Evolutionary conservation across 1,284 basidiomycete species (phyloP), one percentile per base, ranked within the genome.

Genomic region (Peniophora sp.): DNA sequence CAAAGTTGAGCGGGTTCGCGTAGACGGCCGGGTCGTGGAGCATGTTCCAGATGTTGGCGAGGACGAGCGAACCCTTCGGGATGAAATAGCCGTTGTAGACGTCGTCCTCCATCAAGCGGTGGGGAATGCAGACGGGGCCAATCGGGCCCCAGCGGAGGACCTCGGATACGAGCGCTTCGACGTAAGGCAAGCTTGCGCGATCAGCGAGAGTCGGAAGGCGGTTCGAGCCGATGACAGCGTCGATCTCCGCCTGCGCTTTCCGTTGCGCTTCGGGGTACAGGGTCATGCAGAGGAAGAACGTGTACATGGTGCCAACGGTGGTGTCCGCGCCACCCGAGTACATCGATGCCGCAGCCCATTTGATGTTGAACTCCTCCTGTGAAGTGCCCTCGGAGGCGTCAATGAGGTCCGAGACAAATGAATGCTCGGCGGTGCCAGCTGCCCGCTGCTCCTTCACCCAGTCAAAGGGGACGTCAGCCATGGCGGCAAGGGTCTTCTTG

Each of bases 221-320:
- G 20, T 60, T 58, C 14, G 37, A 17, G 23, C 63, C 61, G 32
- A 67, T 53, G 20, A 63, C 57, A 3, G 52, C 48, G 51, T 64
- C 64, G 42, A 68, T 55, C 48, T 68, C 65, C 10, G 52, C 58
- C 48, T 65, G 64, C 1, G 64, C 65, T 43, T 58, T 60, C 32
- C 48, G 48, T 51, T 67, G 64, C 3, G 62, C 57, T 15, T 64
- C 60, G 3, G 66, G 66, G 50, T 58, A 56, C 11, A 57, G 54
- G 23, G 57, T 52, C 64, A 67, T 67, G 15, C 60, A 58, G 14
- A 61, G 58, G 50, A 64, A 60, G 56, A 66, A 64, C 9, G 55
- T 55, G 36, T 47, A 53, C 37, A 63, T 57, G n/a, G 58, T 52
- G 9, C 62, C 61, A 41, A 60, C 58, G 5, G 62, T 63, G 15